These are phyloP conservation scores for Exophiala mesophila DNA, from an alignment of 2,329 filamentous ascomycete species.

Conservation along the genomic window DNA sequence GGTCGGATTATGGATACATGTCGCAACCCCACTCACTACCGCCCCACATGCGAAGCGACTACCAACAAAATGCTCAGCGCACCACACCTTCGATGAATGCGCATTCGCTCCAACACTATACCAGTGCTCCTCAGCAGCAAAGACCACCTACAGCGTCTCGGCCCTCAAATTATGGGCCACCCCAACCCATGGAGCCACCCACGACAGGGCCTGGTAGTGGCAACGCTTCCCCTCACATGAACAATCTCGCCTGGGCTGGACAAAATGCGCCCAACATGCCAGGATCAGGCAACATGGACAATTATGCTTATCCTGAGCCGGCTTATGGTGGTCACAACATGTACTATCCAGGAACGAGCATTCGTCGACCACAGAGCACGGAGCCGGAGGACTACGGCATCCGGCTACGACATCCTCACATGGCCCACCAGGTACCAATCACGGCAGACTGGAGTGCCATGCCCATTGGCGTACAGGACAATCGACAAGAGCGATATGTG, in stretches of 20 bases:
- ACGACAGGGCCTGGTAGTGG: slow-evolving; percentile 65
- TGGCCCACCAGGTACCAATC: slow-evolving; percentile 20
- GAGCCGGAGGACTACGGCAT: slow-evolving; percentile 64
- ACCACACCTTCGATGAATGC: slow-evolving; percentile 59
- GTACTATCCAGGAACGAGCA: slow-evolving; percentile 66
- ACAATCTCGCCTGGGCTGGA: slow-evolving; percentile 76
- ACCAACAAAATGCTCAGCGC: slow-evolving; percentile 61
- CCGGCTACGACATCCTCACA: slow-evolving; percentile 41
- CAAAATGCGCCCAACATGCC: slow-evolving; percentile 70
- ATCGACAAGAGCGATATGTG: slow-evolving; percentile 24
- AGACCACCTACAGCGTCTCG: slow-evolving; percentile 73
- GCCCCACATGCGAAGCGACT: slow-evolving; percentile 72
- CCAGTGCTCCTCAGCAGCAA: slow-evolving; percentile 40
- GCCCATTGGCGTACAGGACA: slow-evolving; percentile 21
- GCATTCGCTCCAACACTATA: slow-evolving; percentile 59
- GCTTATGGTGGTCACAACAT: slow-evolving; percentile 59
- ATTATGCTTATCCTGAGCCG: slow-evolving; percentile 78
- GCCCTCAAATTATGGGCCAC: slow-evolving; percentile 74
- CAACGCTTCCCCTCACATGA: slow-evolving; percentile 82
- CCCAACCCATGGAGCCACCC: slow-evolving; percentile 76
- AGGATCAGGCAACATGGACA: slow-evolving; percentile 65
- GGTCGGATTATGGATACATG: slow-evolving; percentile 70
- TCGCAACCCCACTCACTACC: slow-evolving; percentile 69
- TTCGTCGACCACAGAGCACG: slow-evolving; percentile 69
- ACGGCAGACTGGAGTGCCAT: slow-evolving; percentile 22